Percentiles rank a stretch among this genome's conserved stretches.
Evolutionary conservation across 306 rosid species (phyloP).

Genomic region (Cucurbita moschata): DNA sequence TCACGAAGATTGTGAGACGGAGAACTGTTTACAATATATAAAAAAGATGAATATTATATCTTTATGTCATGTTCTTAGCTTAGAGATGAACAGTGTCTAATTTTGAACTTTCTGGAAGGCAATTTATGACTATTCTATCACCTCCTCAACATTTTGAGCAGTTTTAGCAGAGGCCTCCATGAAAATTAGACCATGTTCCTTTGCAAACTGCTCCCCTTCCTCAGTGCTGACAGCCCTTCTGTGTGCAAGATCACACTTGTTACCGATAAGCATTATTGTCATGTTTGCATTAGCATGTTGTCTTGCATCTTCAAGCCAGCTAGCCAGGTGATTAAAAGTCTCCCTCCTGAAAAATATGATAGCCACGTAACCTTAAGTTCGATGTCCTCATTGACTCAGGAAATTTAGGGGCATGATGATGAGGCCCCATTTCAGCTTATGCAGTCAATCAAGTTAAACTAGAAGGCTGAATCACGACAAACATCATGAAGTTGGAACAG

Average conservation of each 20-base stretch:
- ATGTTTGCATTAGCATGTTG: constrained; percentile 98
- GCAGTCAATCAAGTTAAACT: not conserved
- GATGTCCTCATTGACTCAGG: not conserved
- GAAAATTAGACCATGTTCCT: constrained; percentile 86
- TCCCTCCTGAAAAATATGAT: constrained; percentile 52
- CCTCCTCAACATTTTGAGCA: constrained; percentile 99
- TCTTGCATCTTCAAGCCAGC: constrained; percentile 99
- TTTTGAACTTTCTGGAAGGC: not conserved
- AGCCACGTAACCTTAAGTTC: not conserved
- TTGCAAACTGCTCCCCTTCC: constrained; percentile 98
- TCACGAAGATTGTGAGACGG: not conserved
- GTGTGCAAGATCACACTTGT: constrained; percentile 91
- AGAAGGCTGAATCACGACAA: not conserved
- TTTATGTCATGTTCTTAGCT: not conserved
- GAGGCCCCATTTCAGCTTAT: not conserved
- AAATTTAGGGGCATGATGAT: not conserved
- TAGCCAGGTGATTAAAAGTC: constrained; percentile 94
- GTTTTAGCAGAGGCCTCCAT: constrained; percentile 99
- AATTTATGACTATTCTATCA: constrained; percentile 9
- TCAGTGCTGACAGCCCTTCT: constrained; percentile 98
- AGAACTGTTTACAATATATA: not conserved
- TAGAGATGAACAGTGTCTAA: not conserved
- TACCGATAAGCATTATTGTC: constrained; percentile 93
- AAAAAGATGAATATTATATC: not conserved
- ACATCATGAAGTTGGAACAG: not conserved